Conservation (phyloP, 2,329 filamentous ascomycete species). For the Botrytis squamosa region DNA sequence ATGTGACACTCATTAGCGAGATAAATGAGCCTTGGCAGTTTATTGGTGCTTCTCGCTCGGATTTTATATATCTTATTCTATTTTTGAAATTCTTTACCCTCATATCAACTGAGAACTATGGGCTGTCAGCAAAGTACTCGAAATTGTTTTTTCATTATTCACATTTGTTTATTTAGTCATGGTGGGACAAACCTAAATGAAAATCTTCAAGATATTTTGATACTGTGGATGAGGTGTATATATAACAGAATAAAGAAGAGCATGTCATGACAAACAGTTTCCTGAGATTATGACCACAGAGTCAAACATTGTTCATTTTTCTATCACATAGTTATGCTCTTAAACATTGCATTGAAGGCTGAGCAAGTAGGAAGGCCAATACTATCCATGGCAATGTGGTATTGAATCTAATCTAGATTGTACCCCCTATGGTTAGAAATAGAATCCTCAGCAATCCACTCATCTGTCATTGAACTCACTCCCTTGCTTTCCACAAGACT, state of each 20-base stretch:
- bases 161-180: neutral
- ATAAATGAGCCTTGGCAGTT: neutral
- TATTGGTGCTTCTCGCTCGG: neutral
- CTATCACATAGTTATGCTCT: neutral
- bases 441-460: neutral
- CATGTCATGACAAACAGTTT: neutral
- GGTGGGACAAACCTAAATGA: accelerated
- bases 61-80: neutral
- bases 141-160: neutral
- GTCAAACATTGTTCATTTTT: neutral
- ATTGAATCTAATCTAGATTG: neutral
- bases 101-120: neutral
- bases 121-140: neutral
- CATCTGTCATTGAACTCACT: neutral
- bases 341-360: neutral
- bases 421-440: neutral
- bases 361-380: accelerated
- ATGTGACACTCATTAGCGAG: neutral
- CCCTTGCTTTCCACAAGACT: neutral
- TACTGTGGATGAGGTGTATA: neutral
- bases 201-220: neutral
- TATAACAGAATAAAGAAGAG: neutral
- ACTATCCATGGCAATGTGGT: neutral
- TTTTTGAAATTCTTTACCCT: neutral
- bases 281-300: neutral